phyloP scores from a whole-genome alignment of 768 basidiomycete species.

The Tulasnella sp. region DNA sequence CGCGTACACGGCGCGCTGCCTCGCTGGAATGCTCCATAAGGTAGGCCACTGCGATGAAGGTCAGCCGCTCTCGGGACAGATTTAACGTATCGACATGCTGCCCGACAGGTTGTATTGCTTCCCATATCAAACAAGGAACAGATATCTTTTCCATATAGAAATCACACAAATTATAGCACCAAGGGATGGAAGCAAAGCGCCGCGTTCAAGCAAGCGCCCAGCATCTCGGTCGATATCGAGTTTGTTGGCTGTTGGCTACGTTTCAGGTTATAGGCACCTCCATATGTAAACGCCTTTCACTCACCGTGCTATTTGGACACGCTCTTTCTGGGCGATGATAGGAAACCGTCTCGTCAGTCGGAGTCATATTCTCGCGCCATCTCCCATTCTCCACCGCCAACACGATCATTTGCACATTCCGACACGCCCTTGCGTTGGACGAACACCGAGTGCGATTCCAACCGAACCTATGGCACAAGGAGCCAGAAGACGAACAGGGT shows the following conservation, averaged over 20 bases:
- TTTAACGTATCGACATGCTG: too few relatives aligned
- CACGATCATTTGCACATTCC: slow-evolving; percentile 20
- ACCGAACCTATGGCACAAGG: slow-evolving; percentile 50
- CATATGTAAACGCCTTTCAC: too few relatives aligned
- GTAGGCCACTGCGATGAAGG: slow-evolving; percentile 5
- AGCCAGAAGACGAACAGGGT: slow-evolving; percentile 24
- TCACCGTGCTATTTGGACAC: too few relatives aligned
- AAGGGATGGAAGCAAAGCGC: slow-evolving; percentile 8
- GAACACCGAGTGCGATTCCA: slow-evolving; percentile 57
- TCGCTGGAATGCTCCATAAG: slow-evolving; percentile 25
- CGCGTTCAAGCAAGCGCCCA: slow-evolving; percentile 21
- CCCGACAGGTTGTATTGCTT: slow-evolving; percentile 22
- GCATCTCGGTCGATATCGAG: slow-evolving; percentile 18
- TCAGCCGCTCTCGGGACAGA: background rate
- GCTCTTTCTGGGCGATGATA: background rate
- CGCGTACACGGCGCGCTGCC: slow-evolving; percentile 24
- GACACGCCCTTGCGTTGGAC: slow-evolving; percentile 18
- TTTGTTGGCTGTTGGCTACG: slow-evolving; percentile 22
- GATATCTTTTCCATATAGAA: slow-evolving; percentile 19
- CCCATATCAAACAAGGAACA: slow-evolving; percentile 21
- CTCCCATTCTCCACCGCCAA: slow-evolving; percentile 21
- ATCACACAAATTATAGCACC: slow-evolving; percentile 17
- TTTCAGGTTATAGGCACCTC: background rate
- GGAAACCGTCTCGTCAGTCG: slow-evolving; percentile 20
- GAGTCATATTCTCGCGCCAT: slow-evolving; percentile 18